Base-by-base conservation (phyloP, 805 yeast species). In the Saturnispora zaruensis region DNA sequence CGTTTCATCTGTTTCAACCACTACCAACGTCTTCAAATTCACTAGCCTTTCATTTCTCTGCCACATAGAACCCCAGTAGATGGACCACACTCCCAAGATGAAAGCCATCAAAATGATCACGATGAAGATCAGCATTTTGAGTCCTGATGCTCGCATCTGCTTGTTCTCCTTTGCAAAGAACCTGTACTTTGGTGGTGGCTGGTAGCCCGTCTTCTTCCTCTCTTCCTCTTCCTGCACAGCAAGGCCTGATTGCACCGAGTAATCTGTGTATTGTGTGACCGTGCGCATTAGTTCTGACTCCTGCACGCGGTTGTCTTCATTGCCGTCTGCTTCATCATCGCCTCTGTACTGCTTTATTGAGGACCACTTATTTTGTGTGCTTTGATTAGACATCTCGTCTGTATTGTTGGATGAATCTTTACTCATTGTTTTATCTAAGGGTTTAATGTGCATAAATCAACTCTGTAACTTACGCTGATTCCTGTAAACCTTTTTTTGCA, bases 31-130 rank as follows among this genome's bases (percentile, higher is more conserved):
- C 21, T 64, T 61, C 50, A 74, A 59, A 51, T 72, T 68, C 16
- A 58, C 48, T 49, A 66, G 51, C 45, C 71, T 57, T 44, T 50
- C 6, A 40, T 48, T 33, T 51, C 75, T 58, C 7, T 63, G 36
- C 65, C 61, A 66, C 65, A 67, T 63, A 43, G 75, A 65, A 40
- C 75, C 74, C 84, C 84, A 74, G 66, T 75, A 67, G 52, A 70
- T 61, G 57, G 81, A 63, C 55, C 72, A 60, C 47, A 69, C 69
- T 34, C 61, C 57, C 45, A 77, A 56, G 30, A 75, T 64, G 46
- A 66, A 65, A 6, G 59, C 44, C 16, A 68, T 66, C 63, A 79
- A 63, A 3, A 57, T 21, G 0, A 64, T 13, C 8, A 64, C 37
- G 21, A 60, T 54, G 0, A 43, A 14, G 0, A 41, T 5, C 43